phyloP scores from a whole-genome alignment of 1,284 basidiomycete species.

The Sphaerobolus stellatus region DNA sequence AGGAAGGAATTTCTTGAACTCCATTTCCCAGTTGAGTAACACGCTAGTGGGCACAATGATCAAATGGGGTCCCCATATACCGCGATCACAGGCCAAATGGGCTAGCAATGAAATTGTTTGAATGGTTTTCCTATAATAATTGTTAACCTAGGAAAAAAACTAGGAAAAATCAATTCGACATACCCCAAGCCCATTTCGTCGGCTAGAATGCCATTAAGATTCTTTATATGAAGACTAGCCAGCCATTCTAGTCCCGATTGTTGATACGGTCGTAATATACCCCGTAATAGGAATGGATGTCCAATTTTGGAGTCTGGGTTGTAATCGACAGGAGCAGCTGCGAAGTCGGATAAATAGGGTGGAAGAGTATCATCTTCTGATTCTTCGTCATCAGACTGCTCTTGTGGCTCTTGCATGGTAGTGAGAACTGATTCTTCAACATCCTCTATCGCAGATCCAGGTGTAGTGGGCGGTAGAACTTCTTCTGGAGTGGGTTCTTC shows the following conservation, averaged over 20 bases:
- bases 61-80: conserved; percentile 96
- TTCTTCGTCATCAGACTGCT: conserved; percentile 13
- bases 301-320: conserved; percentile 57
- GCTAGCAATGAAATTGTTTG: conserved; percentile 93
- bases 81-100: conserved; percentile 90
- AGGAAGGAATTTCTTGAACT: conserved; percentile 97
- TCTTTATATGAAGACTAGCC: conserved; percentile 82
- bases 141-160: conserved; percentile 13
- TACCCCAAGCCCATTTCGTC: conserved; percentile 93
- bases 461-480: too few species aligned
- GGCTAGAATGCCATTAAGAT: conserved; percentile 90
- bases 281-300: conserved; percentile 82
- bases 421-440: neutral
- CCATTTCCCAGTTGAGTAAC: conserved; percentile 98
- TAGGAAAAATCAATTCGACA: conserved; percentile 25
- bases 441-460: too few species aligned
- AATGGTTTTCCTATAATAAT: conserved; percentile 80
- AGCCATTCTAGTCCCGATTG: conserved; percentile 96
- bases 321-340: conserved; percentile 68
- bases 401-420: neutral
- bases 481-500: too few species aligned
- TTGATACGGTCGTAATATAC: conserved; percentile 90
- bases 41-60: conserved; percentile 96
- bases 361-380: conserved; percentile 40
- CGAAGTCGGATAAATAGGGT: conserved; percentile 61